Percentiles rank a stretch among this genome's conserved stretches.
Conservation (phyloP, 768 basidiomycete species). For the Pisolithus albus region DNA sequence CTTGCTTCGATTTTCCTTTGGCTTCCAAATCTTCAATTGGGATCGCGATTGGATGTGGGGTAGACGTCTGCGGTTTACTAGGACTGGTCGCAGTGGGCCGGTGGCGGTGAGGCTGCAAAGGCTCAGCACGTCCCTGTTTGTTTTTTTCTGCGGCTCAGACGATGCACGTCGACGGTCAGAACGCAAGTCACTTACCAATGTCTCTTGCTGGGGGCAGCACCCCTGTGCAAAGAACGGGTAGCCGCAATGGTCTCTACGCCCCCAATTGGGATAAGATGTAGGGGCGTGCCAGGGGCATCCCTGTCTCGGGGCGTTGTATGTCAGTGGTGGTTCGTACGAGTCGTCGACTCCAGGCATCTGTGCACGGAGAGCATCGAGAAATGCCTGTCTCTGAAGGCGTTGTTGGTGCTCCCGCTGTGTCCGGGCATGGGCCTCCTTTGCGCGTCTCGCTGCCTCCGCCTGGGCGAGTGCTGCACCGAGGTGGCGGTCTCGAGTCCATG, state of each 20-base stretch:
- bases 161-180: neutral
- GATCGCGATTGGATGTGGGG: neutral
- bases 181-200: neutral
- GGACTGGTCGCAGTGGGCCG: no score
- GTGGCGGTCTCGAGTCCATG: slow-evolving; percentile 28
- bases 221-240: neutral
- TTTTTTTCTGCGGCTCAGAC: no score
- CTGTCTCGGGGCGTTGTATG: no score
- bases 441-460: slow-evolving; percentile 15
- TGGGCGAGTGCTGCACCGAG: slow-evolving; percentile 30
- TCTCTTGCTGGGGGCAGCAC: neutral
- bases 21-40: neutral
- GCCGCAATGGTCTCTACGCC: neutral
- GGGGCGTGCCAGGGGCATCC: no score
- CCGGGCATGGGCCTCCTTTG: slow-evolving; percentile 1
- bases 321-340: no score
- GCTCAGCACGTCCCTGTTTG: no score
- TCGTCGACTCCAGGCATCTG: neutral
- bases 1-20: slow-evolving; percentile 37
- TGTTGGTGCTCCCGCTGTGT: neutral
- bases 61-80: neutral
- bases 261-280: neutral
- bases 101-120: no score
- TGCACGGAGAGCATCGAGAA: neutral
- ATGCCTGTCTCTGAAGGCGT: neutral